Conservation (phyloP, 2,329 filamentous ascomycete species). For the Aureobasidium sp. region DNA sequence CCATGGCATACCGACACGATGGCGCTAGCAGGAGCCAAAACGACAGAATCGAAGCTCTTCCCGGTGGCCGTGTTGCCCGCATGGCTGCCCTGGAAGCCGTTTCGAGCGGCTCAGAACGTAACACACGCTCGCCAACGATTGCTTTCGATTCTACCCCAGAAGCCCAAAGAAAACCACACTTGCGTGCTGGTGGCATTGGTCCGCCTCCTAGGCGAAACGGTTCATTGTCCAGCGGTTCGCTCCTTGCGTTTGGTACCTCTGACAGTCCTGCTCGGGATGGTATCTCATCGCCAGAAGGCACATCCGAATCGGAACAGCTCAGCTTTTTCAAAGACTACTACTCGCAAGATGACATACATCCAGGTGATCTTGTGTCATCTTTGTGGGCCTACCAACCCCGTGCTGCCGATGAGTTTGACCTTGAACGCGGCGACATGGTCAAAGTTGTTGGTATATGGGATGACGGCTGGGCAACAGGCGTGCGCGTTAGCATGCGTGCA, state of each 20-base stretch:
- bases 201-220: slow-evolving; percentile 61
- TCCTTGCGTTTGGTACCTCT: slow-evolving; percentile 48
- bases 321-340: slow-evolving; percentile 99
- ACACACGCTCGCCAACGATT: slow-evolving; percentile 43
- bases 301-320: slow-evolving; percentile 90
- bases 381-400: slow-evolving; percentile 96
- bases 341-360: slow-evolving; percentile 90
- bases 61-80: slow-evolving; percentile 81
- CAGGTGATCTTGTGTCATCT: slow-evolving; percentile 79
- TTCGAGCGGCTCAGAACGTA: slow-evolving; percentile 47
- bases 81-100: slow-evolving; percentile 89
- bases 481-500: slow-evolving; percentile 71
- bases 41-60: slow-evolving; percentile 57
- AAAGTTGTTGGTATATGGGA: slow-evolving; percentile 99
- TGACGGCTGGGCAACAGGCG: slow-evolving; percentile 94
- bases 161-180: slow-evolving; percentile 32
- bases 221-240: slow-evolving; percentile 78
- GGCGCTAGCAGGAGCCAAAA: slow-evolving; percentile 28
- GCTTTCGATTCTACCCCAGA: slow-evolving; percentile 53
- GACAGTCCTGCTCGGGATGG: slow-evolving; percentile 65
- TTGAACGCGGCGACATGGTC: slow-evolving; percentile 95
- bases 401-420: slow-evolving; percentile 82
- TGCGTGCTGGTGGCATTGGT: slow-evolving; percentile 43
- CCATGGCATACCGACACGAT: slow-evolving; percentile 33
- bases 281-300: slow-evolving; percentile 80